These are phyloP conservation scores for Ceratobasidium sp. DNA, from an alignment of 1,284 basidiomycete genomes.

Conservation along the genomic window DNA sequence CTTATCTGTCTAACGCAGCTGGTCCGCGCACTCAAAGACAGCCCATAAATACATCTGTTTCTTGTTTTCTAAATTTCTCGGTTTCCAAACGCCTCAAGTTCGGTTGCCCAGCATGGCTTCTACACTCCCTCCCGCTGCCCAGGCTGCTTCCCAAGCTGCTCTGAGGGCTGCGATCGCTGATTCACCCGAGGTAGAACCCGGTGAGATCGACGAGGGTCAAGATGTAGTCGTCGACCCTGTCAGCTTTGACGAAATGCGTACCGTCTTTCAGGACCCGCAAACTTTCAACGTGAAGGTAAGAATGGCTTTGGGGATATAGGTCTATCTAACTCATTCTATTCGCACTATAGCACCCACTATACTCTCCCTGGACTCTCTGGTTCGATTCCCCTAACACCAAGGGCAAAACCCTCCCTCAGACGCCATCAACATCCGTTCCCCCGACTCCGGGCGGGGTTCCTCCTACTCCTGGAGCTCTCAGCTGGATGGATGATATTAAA, in stretches of 20 bases:
- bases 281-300: conserved; percentile 93
- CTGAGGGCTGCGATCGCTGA: conserved; percentile 72
- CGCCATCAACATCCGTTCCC: conserved; percentile 79
- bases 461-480: conserved; percentile 70
- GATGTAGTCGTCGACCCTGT: conserved; percentile 58
- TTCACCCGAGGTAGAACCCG: conserved; percentile 65
- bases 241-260: conserved; percentile 85
- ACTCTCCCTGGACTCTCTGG: conserved; percentile 96
- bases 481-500: conserved; percentile 98
- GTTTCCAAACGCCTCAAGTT: neutral
- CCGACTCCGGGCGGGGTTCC: conserved; percentile 68
- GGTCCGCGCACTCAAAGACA: conserved; percentile 50
- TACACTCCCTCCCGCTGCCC: conserved; percentile 71
- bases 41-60: conserved; percentile 1
- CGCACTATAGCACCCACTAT: conserved; percentile 83
- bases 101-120: conserved; percentile 49
- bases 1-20: conserved; percentile 53
- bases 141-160: conserved; percentile 81
- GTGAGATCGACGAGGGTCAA: conserved; percentile 79
- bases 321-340: neutral
- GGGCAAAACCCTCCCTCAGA: conserved; percentile 84
- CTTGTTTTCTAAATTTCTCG: neutral
- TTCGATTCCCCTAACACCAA: conserved; percentile 95
- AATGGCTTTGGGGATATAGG: conserved; percentile 48
- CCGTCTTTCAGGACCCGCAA: conserved; percentile 90